Evolutionary conservation across 768 basidiomycete genomes (phyloP).

Genomic region (Inosperma sp.): DNA sequence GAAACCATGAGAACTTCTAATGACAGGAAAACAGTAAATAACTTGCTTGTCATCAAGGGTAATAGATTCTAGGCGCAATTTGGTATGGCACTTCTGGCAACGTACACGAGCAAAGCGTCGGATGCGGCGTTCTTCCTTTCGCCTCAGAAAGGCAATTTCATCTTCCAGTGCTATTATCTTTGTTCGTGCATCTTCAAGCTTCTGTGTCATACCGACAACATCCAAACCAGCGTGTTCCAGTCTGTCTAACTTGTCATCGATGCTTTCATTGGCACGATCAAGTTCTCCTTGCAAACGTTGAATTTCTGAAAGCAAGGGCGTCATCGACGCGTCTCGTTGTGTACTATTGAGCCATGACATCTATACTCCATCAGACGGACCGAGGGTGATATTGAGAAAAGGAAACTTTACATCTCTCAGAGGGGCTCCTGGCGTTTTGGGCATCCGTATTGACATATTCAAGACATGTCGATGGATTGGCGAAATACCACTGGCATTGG

Average conservation of each 20-base stretch:
- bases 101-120: slow-evolving; percentile 56
- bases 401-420: slow-evolving; percentile 61
- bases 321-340: slow-evolving; percentile 48
- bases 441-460: slow-evolving; percentile 61
- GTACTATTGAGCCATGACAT: slow-evolving; percentile 71
- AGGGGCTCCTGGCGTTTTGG: slow-evolving; percentile 76
- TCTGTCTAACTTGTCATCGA: slow-evolving; percentile 85
- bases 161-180: slow-evolving; percentile 57
- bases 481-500: slow-evolving; percentile 60
- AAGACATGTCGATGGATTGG: slow-evolving; percentile 72
- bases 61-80: slow-evolving; percentile 48
- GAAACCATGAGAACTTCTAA: slow-evolving; percentile 5
- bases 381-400: slow-evolving; percentile 8
- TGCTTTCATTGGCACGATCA: slow-evolving; percentile 73
- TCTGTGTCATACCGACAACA: slow-evolving; percentile 64
- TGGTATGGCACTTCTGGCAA: slow-evolving; percentile 66
- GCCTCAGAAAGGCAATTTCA: slow-evolving; percentile 58
- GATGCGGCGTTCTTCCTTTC: slow-evolving; percentile 66
- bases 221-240: slow-evolving; percentile 78
- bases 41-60: slow-evolving; percentile 59
- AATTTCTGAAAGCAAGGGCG: slow-evolving; percentile 70
- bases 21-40: background rate
- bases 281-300: slow-evolving; percentile 69
- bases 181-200: slow-evolving; percentile 65
- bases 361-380: slow-evolving; percentile 30